Base-by-base conservation (phyloP, 495 filamentous ascomycete species). In the Durotheca rogersii region DNA sequence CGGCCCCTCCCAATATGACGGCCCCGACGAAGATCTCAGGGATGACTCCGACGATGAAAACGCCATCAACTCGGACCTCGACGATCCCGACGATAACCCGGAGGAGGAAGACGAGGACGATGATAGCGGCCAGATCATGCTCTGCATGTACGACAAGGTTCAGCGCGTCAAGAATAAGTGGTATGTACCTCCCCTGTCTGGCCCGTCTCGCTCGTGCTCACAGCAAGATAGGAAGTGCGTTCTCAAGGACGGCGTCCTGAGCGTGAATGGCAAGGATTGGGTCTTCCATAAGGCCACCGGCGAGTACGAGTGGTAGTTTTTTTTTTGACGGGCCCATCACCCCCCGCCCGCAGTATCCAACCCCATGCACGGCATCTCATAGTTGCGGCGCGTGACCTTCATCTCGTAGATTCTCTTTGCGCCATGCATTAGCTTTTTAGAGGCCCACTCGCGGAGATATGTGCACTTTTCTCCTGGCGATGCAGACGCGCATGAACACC, bases 121-220 rank as follows among this genome's bases (percentile, higher is more conserved):
- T 43, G 85, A 91, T 12, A 78, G 77, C 3, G 82, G 81, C 1
- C 86, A 94, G 51, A 88, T 93, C 68, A 96, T 96, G 88, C 82
- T 97, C 30, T 98, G 93, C 74, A 95, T 93, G 61, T 98, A 98
- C 64, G 93, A 99, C 74, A 99, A 99, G 75, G 93, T 99, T 14
- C 91, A 96, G 70, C 79, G 93, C 40, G 94, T 96, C 49, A 99
- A 99, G 84, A 99, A 96, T 69, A 99, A 97, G 85, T 99, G 93
- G 93, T 81, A 64, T 18, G 76, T 62, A 1, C 7, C 7, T 14
- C 15, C 14, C 36, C 21, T 12, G n/a, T 16, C 7, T 5, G 25
- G 2, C 7, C 7, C 33, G 16, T 40, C 10, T 48, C 3, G 9
- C 23, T 40, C 27, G 56, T 48, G 17, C 57, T 69, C 11, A 68